Evolutionary conservation across 2,329 filamentous ascomycete species (phyloP), one percentile per base, ranked within the genome.

Genomic region (Fusarium sp.): DNA sequence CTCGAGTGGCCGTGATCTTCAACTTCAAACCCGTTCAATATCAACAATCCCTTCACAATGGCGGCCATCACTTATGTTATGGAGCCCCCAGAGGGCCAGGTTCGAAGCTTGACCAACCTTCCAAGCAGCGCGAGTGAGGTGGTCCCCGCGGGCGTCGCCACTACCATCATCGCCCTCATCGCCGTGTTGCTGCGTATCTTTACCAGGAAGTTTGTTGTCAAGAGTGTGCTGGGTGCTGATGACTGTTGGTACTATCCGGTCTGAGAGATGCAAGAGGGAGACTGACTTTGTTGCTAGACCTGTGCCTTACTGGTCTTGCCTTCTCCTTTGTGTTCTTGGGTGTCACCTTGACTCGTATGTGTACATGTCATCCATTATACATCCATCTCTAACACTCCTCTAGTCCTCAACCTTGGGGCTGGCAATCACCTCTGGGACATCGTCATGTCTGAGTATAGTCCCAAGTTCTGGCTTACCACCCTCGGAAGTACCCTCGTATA

Each of bases 21-120:
- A 61, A 24, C 31, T 71, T 54, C 57, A 42, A 42, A 14, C 31
- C 1, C 1, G 29, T 47, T 38, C 42, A 27, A 24, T 42, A 20
- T 27, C 22, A 8, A 37, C 47, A 35, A 5, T 38, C 10, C 22
- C 20, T 38, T 31, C 54, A 54, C 18, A 29, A 78, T 79, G 76
- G 64, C 74, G 77, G 93, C 94, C 59, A 96, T 96, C 87, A 91
- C 93, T 67, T 80, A 75, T 59, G 70, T 79, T 40, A 76, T 75
- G 70, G 77, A 80, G 31, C 76, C 77, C 14, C 79, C 75, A 2
- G 38, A 62, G 34, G 78, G 78, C 63, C 64, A 79, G 71, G 73
- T 76, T 10, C 70, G 79, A 22, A 75, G 71, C 5, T 29, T 66
- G 24, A 54, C 68, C 29, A 37, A 77, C 24, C 72, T 74, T 2